Base-by-base conservation (phyloP, 495 filamentous ascomycete species). In the Aspergillus sclerotioniger region DNA sequence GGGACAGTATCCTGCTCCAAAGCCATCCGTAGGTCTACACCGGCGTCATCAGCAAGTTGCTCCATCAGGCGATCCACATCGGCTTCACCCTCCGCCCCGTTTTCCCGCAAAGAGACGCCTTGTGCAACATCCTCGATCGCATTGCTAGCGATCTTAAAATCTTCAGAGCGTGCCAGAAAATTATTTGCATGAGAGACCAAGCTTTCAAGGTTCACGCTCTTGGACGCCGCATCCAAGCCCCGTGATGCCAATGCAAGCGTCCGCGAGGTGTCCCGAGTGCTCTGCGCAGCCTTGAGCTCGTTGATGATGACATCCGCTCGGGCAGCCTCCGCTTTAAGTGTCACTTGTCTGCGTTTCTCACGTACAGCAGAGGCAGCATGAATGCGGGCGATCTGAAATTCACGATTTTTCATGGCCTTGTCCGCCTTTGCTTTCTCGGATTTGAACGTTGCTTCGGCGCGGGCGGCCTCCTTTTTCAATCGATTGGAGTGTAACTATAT, bases 371-470 rank as follows among this genome's bases (percentile, higher is more conserved):
- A 75, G 28, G 69, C 69, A 53, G 76, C 76, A 64, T 79, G 76
- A 65, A 79, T 79, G 37, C 76, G 75, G 53, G 76, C 76, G 62
- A 79, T 79, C 56, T 79, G 74, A 62, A 79, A 79, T 62, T 79
- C 76, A 50, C 67, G 75, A 59, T 76, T 75, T 56, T 78, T 78
- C 76, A 79, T 78, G 8, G 76, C 75, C 41, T 72, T 75, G 60
- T 79, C 76, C 29, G 76, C 76, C 68, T 79, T 79, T 20, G 74
- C 71, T 47, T 77, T 76, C 59, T 79, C 76, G 13, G 75, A 72
- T 60, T 79, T 78, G 71, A 67, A 79, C 37, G 76, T 79, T 25
- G 74, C 56, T 59, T 78, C 76, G 6, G 76, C 76, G 9, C 76
- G 72, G 35, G 65, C 62, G 32, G 76, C 72, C 57, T 79, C 76